These are phyloP conservation scores for apple (Malus domestica) DNA, from an alignment of 306 rosid genomes.

Conservation along the genomic window DNA sequence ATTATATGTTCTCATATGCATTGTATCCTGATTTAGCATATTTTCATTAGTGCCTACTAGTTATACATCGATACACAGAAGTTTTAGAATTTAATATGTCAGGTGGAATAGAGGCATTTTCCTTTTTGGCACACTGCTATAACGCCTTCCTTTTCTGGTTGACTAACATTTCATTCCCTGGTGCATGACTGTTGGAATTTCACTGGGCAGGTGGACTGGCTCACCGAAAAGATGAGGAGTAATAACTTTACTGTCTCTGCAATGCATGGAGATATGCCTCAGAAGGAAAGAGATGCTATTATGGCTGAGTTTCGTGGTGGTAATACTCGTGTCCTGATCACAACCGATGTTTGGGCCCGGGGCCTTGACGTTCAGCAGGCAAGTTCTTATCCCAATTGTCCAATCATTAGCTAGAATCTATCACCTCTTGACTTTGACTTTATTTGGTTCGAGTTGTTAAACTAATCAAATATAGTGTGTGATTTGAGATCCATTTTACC, in stretches of 20 bases:
- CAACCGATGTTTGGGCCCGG: slow-evolving; percentile 99
- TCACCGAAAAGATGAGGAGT: slow-evolving; percentile 93
- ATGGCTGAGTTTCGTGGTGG: slow-evolving; percentile 91
- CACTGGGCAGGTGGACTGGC: slow-evolving; percentile 83
- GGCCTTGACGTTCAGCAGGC: slow-evolving; percentile 99
- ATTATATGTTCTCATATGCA: neutral
- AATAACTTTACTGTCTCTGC: slow-evolving; percentile 89
- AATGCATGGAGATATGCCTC: slow-evolving; percentile 99
- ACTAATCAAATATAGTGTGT: neutral
- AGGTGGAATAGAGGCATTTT: neutral
- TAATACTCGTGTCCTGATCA: slow-evolving; percentile 84
- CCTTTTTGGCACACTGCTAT: neutral
- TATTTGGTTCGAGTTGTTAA: neutral
- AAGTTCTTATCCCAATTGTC: slow-evolving; percentile 20
- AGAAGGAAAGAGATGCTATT: slow-evolving; percentile 91
- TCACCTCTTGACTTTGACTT: neutral
- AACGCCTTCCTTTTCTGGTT: neutral
- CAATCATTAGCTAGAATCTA: neutral
- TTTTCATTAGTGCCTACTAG: neutral
- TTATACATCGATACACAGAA: neutral
- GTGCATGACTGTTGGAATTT: neutral
- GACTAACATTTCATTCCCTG: neutral
- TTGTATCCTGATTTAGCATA: neutral
- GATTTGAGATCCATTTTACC: neutral
- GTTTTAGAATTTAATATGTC: neutral